Conservation (phyloP, 208 protist genomes). For the Wallacemonas rigidus region DNA sequence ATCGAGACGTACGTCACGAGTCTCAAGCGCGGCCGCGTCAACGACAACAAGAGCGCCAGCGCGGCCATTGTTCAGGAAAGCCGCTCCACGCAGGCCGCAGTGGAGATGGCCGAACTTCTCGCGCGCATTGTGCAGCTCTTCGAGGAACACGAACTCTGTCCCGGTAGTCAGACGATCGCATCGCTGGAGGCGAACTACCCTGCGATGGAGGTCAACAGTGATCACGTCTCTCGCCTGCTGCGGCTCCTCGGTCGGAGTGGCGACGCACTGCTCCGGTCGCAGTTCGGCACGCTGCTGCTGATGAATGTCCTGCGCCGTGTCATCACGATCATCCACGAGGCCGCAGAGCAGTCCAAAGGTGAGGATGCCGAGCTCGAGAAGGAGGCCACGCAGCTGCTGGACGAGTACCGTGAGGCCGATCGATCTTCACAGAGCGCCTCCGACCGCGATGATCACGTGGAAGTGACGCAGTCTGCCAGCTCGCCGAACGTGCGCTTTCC, state of each 20-base stretch:
- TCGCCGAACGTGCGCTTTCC: conserved; percentile 4
- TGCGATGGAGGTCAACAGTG: conserved; percentile 51
- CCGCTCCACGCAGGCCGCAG: conserved; percentile 63
- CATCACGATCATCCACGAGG: conserved; percentile 74
- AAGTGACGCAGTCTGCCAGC: not conserved
- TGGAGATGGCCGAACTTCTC: conserved; percentile 63
- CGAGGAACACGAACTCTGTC: conserved; percentile 37
- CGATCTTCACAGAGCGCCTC: not conserved
- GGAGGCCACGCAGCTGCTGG: conserved; percentile 39
- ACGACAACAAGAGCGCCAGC: conserved; percentile 16
- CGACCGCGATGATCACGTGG: not conserved
- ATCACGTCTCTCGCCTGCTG: conserved; percentile 56
- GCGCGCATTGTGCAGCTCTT: conserved; percentile 56
- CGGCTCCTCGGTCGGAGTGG: conserved; percentile 56
- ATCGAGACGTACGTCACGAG: conserved; percentile 72
- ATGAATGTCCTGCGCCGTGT: conserved; percentile 87
- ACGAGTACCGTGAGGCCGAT: conserved; percentile 22
- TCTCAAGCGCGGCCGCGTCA: conserved; percentile 49
- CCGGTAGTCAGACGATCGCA: conserved; percentile 34
- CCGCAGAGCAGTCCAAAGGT: conserved; percentile 46
- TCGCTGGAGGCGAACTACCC: conserved; percentile 49
- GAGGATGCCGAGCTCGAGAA: conserved; percentile 50
- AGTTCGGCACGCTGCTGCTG: conserved; percentile 74
- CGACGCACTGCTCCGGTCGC: conserved; percentile 60
- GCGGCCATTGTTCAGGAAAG: conserved; percentile 26